A percentile compares a stretch with the other conserved stretches of the same genome.
Conservation (phyloP, 179 eudicot species). For the Heliamphora pulchella region DNA sequence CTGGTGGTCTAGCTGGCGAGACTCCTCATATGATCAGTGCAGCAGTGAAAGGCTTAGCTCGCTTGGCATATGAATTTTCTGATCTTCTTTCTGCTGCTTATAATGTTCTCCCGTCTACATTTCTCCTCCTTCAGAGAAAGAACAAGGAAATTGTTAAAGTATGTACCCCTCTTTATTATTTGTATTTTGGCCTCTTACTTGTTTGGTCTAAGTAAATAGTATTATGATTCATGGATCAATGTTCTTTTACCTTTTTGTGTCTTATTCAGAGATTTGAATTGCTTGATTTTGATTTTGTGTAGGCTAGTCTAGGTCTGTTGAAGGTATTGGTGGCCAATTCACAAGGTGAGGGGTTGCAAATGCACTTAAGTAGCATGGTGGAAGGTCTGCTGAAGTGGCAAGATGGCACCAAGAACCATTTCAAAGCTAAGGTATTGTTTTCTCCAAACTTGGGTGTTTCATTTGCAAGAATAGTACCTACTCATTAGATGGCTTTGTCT, state of each 20-base stretch:
- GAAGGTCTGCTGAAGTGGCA: slow-evolving; percentile 77
- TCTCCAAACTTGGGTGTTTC: background rate
- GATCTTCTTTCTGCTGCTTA: slow-evolving; percentile 78
- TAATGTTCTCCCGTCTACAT: slow-evolving; percentile 66
- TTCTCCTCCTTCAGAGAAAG: slow-evolving; percentile 75
- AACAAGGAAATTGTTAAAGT: slow-evolving; percentile 83
- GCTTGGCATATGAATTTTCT: slow-evolving; percentile 90
- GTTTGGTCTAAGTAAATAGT: background rate
- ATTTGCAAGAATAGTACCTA: background rate
- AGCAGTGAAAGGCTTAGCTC: slow-evolving; percentile 93
- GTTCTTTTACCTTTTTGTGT: slow-evolving; percentile 6
- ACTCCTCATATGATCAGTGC: slow-evolving; percentile 97
- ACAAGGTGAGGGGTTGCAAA: slow-evolving; percentile 59
- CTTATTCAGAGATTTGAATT: background rate
- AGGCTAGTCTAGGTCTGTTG: slow-evolving; percentile 89
- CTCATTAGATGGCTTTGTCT: background rate
- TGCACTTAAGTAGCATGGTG: slow-evolving; percentile 60
- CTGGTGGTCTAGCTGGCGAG: slow-evolving; percentile 85
- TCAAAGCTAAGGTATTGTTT: slow-evolving; percentile 78
- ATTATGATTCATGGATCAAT: background rate
- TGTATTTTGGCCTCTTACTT: background rate
- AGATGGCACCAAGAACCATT: slow-evolving; percentile 73
- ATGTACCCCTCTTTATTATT: slow-evolving; percentile 10
- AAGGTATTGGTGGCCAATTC: slow-evolving; percentile 96
- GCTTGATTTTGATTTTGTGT: slow-evolving; percentile 19